Percentiles rank a stretch among this genome's conserved stretches.
Conservation (phyloP, 805 yeast species). For the Candida pseudoglaebosa region DNA sequence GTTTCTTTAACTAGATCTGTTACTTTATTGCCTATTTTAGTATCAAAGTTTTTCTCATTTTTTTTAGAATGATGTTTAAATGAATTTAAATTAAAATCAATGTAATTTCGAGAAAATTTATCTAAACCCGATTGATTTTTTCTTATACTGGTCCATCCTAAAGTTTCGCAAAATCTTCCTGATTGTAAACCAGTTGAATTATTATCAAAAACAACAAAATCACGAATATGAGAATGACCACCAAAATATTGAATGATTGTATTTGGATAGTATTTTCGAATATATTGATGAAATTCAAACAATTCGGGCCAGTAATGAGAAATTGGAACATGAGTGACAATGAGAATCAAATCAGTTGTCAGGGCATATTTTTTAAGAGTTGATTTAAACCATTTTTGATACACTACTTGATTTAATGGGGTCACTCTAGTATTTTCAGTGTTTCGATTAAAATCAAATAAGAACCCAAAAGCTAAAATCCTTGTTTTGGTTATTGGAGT, state of each 20-base stretch:
- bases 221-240: constrained; percentile 91
- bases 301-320: constrained; percentile 52
- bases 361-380: constrained; percentile 28
- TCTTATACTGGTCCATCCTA: constrained; percentile 77
- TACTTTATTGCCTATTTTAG: constrained; percentile 50
- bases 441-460: constrained; percentile 68
- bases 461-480: constrained; percentile 69
- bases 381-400: constrained; percentile 63
- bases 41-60: constrained; percentile 41
- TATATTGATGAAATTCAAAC: constrained; percentile 38
- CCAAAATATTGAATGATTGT: constrained; percentile 81
- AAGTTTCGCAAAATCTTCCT: constrained; percentile 89
- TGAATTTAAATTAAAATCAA: constrained; percentile 76
- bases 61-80: constrained; percentile 56
- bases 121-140: constrained; percentile 15
- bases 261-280: constrained; percentile 59
- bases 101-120: constrained; percentile 56
- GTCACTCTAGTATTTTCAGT: constrained; percentile 63
- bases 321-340: constrained; percentile 77
- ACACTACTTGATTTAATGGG: constrained; percentile 50
- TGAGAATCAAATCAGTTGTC: constrained; percentile 59
- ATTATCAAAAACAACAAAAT: constrained; percentile 66
- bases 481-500: constrained; percentile 52
- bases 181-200: constrained; percentile 79
- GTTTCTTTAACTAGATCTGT: constrained; percentile 40